Evolutionary conservation across 2,329 filamentous ascomycete genomes (phyloP).

Genomic region (Mariannaea sp.): DNA sequence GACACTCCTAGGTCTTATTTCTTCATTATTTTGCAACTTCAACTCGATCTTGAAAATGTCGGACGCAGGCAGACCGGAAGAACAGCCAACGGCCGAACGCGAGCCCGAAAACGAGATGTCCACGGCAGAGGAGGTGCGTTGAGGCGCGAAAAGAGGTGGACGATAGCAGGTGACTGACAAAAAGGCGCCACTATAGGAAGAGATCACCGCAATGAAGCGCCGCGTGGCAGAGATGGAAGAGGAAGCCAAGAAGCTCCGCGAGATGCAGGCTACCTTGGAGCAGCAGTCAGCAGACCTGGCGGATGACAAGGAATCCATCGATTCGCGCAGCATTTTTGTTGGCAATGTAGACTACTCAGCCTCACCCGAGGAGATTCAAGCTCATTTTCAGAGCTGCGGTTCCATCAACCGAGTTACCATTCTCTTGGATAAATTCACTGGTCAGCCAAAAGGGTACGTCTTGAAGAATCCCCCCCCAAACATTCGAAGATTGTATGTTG

Average conservation of each 20-base stretch:
- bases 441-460: constrained; percentile 95
- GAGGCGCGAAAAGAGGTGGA: constrained; percentile 39
- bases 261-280: constrained; percentile 87
- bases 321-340: constrained; percentile 94
- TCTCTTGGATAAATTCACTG: constrained; percentile 95
- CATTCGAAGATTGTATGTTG: constrained; percentile 20
- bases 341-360: constrained; percentile 98
- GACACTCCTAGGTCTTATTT: constrained; percentile 9
- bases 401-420: constrained; percentile 99
- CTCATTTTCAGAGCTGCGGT: constrained; percentile 95
- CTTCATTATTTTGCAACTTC: constrained; percentile 1
- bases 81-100: constrained; percentile 37
- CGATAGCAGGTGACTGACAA: constrained; percentile 40
- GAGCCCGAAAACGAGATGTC: constrained; percentile 40
- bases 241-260: constrained; percentile 81
- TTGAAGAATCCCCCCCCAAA: not conserved
- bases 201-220: constrained; percentile 86
- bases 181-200: constrained; percentile 60
- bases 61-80: constrained; percentile 42
- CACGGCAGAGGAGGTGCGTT: constrained; percentile 45
- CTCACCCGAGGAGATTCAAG: constrained; percentile 93
- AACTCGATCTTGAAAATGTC: constrained; percentile 38
- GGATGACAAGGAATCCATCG: constrained; percentile 95
- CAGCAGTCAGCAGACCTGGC: constrained; percentile 80
- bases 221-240: constrained; percentile 90